A percentile compares a stretch with the other conserved stretches of the same genome.
These are phyloP conservation scores for Ammopiptanthus mongolicus DNA, from an alignment of 306 rosid species.

Conservation along the genomic window DNA sequence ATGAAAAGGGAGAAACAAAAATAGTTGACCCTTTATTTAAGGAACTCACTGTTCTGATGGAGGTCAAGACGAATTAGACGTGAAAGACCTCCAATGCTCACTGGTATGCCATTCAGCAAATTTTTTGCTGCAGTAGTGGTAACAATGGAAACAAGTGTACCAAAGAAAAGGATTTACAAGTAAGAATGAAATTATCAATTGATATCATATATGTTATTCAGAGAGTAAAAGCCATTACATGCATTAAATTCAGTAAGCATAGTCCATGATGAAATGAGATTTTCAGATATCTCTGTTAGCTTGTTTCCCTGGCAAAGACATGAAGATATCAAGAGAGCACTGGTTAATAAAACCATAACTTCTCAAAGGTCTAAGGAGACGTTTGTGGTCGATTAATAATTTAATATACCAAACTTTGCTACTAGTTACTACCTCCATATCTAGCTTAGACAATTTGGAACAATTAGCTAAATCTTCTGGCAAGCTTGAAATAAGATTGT, in stretches of 20 bases:
- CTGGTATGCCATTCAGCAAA: conserved; percentile 60
- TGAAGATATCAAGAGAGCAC: conserved; percentile 9
- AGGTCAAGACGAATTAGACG: conserved; percentile 78
- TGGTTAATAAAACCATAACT: neutral
- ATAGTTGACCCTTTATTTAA: conserved; percentile 1
- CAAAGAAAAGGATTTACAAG: conserved; percentile 3
- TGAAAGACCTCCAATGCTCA: conserved; percentile 70
- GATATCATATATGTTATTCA: neutral
- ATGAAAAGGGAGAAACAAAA: conserved; percentile 14
- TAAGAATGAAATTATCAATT: conserved; percentile 11
- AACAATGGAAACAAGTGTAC: conserved; percentile 18
- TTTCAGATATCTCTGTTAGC: conserved; percentile 54
- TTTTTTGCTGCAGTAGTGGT: conserved; percentile 69
- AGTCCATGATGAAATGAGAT: conserved; percentile 71
- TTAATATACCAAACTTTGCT: conserved; percentile 15
- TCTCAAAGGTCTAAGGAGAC: neutral
- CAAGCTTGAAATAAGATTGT: conserved; percentile 63
- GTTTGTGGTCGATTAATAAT: neutral
- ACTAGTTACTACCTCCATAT: conserved; percentile 68
- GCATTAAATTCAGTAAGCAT: conserved; percentile 84
- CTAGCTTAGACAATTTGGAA: conserved; percentile 77
- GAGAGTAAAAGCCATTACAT: conserved; percentile 40
- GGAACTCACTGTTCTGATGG: conserved; percentile 79
- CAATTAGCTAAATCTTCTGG: conserved; percentile 77
- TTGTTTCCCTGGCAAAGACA: conserved; percentile 71